These are phyloP conservation scores for Agrocybe praecox DNA, from an alignment of 768 basidiomycete species.

Conservation along the genomic window DNA sequence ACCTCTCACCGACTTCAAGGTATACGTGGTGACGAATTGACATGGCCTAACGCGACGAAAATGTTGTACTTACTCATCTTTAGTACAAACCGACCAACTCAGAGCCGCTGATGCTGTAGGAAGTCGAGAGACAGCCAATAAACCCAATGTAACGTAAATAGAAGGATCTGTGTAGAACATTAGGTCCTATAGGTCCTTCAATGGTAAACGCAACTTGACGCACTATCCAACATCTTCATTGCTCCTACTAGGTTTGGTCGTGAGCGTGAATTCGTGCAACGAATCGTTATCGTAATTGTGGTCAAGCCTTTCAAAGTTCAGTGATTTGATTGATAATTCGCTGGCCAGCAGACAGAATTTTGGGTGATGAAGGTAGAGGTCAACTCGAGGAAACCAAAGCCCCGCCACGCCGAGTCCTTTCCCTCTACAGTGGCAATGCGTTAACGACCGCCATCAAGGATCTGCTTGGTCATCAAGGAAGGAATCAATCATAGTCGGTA, in stretches of 20 bases:
- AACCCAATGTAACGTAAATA: conserved; percentile 12
- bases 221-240: conserved; percentile 17
- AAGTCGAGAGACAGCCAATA: conserved; percentile 19
- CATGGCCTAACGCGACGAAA: not conserved
- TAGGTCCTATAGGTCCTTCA: not conserved
- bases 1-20: not conserved
- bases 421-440: conserved; percentile 11
- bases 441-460: conserved; percentile 16
- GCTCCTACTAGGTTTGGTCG: not conserved
- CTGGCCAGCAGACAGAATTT: conserved; percentile 33
- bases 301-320: not conserved
- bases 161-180: conserved; percentile 16
- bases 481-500: not conserved
- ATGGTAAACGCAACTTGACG: not conserved
- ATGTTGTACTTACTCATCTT: conserved; percentile 20
- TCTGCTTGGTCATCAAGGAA: conserved; percentile 6
- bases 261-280: conserved; percentile 12
- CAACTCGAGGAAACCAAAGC: conserved; percentile 19
- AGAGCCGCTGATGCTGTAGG: conserved; percentile 25
- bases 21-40: not conserved
- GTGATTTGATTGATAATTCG: conserved; percentile 17
- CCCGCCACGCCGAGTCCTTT: too few relatives aligned
- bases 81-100: conserved; percentile 25
- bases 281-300: conserved; percentile 10
- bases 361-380: conserved; percentile 24